phyloP scores from a whole-genome alignment of 257 asterid species.

The Penstemon barbatus region DNA sequence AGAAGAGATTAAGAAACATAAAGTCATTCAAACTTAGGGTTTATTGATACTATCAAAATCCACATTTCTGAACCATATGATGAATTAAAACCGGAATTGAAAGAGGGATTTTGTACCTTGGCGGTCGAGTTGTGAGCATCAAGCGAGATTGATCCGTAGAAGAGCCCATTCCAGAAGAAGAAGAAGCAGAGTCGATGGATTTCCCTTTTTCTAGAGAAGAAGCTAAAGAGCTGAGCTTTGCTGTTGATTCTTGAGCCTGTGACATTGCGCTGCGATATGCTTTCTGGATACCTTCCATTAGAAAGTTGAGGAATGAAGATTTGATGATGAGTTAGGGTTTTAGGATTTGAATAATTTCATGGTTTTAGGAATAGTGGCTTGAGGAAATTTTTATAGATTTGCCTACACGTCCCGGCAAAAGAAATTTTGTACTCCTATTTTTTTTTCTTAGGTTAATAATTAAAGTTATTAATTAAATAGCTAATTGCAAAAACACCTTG shows the following conservation, averaged over 20 bases:
- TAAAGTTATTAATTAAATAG: too few species aligned
- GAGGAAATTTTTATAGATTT: too few species aligned
- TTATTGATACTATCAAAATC: too few species aligned
- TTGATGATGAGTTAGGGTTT: conserved; percentile 26
- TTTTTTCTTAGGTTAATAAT: too few species aligned
- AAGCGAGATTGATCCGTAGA: conserved; percentile 47
- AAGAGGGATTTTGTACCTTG: conserved; percentile 40
- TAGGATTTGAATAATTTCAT: conserved; percentile 1
- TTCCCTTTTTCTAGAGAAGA: conserved; percentile 54
- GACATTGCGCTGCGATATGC: conserved; percentile 51
- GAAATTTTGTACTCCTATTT: too few species aligned
- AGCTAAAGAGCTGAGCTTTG: conserved; percentile 42
- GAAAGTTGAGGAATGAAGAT: neutral
- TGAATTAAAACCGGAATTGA: neutral
- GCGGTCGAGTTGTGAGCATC: conserved; percentile 44
- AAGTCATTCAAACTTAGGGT: neutral
- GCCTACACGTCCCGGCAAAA: too few species aligned
- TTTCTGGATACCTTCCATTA: conserved; percentile 64
- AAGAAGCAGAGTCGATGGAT: conserved; percentile 28
- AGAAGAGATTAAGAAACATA: neutral
- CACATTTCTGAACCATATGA: too few species aligned
- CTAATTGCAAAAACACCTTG: too few species aligned
- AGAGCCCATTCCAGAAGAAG: conserved; percentile 39
- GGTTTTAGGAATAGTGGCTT: too few species aligned
- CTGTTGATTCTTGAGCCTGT: conserved; percentile 41